These are phyloP conservation scores for Backusella westeae DNA, from an alignment of 192 early-diverging fungal species.

Conservation along the genomic window DNA sequence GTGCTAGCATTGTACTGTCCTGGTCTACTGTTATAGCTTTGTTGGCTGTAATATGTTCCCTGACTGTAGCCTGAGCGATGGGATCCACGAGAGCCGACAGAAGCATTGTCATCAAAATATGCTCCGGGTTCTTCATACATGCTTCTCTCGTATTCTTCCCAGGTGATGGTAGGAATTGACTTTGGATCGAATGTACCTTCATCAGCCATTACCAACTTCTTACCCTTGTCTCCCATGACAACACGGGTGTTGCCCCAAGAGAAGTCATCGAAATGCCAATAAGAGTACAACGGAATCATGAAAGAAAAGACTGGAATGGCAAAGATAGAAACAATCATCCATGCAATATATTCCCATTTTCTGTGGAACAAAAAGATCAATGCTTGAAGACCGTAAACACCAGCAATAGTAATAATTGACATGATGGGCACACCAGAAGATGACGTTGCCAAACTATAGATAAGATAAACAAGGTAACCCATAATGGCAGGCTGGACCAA, in stretches of 20 bases:
- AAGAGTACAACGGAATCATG: constrained; percentile 82
- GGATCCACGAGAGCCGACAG: constrained; percentile 47
- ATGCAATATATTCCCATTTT: constrained; percentile 89
- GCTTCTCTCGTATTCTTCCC: constrained; percentile 79
- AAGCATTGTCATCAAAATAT: constrained; percentile 37
- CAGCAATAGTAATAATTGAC: constrained; percentile 81
- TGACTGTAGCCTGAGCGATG: constrained; percentile 43
- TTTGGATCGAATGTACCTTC: constrained; percentile 76
- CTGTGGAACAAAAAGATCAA: constrained; percentile 71
- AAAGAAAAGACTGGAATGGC: constrained; percentile 88
- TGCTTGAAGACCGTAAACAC: constrained; percentile 85
- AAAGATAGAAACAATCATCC: constrained; percentile 95
- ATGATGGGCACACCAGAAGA: constrained; percentile 68
- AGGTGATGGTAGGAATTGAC: constrained; percentile 69
- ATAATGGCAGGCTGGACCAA: constrained; percentile 90
- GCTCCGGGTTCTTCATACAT: constrained; percentile 38
- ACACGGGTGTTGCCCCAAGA: constrained; percentile 97
- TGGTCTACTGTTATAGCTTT: constrained; percentile 10
- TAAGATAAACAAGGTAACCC: constrained; percentile 81
- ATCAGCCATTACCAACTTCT: constrained; percentile 59
- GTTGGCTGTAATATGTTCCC: constrained; percentile 37
- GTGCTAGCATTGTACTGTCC: constrained; percentile 18
- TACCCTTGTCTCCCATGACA: constrained; percentile 84
- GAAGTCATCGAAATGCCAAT: constrained; percentile 99
- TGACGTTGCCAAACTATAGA: constrained; percentile 59